These are phyloP conservation scores for Firmiana major DNA, from an alignment of 345 rosid species.

Conservation along the genomic window DNA sequence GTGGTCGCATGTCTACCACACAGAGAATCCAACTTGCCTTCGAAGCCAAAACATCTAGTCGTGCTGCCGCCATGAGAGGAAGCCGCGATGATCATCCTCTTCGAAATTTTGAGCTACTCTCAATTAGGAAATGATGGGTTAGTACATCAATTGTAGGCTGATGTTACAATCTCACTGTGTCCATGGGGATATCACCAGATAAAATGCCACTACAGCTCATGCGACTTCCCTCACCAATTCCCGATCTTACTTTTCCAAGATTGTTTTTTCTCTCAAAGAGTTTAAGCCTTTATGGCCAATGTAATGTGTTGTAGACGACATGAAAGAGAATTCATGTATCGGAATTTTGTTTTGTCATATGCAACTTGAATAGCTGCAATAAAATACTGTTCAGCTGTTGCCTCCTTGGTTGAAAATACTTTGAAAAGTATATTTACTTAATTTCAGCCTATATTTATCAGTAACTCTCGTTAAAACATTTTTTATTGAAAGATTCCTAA, in stretches of 20 bases:
- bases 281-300: conserved; percentile 7
- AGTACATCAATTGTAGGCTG: background rate
- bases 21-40: conserved; percentile 51
- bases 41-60: conserved; percentile 53
- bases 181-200: conserved; percentile 20
- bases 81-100: conserved; percentile 49
- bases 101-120: conserved; percentile 63
- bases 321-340: conserved; percentile 7
- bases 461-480: too few species aligned
- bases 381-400: too few species aligned
- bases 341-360: conserved; percentile 15
- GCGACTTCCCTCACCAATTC: background rate
- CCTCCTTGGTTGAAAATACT: too few species aligned
- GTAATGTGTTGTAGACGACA: conserved; percentile 1
- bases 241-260: background rate
- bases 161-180: conserved; percentile 11
- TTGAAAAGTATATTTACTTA: too few species aligned
- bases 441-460: too few species aligned
- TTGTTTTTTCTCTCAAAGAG: background rate
- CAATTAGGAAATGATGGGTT: conserved; percentile 46
- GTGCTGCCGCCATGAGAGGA: conserved; percentile 43
- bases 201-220: conserved; percentile 9
- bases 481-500: too few species aligned
- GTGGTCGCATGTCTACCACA: conserved; percentile 56
- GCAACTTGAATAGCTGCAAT: background rate